Percentiles rank a stretch among this genome's conserved stretches.
Evolutionary conservation across 495 filamentous ascomycete species (phyloP).

Genomic region (Oidiodendron maius): DNA sequence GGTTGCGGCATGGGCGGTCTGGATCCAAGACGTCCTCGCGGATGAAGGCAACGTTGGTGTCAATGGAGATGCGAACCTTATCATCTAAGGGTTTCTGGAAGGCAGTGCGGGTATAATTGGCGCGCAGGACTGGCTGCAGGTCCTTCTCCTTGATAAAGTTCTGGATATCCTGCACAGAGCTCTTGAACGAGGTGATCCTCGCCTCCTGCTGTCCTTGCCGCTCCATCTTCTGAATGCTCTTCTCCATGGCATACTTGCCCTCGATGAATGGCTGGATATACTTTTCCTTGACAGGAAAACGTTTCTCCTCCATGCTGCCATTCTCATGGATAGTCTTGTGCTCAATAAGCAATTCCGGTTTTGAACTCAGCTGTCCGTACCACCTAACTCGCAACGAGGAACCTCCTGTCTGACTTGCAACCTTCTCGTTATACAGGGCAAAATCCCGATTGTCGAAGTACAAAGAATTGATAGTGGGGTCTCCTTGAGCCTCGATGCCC

Average conservation of each 20-base stretch:
- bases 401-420: constrained; percentile 68
- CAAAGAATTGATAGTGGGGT: constrained; percentile 88
- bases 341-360: constrained; percentile 75
- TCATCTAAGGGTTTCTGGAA: constrained; percentile 95
- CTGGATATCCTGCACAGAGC: constrained; percentile 72
- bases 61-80: constrained; percentile 83
- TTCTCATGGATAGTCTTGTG: constrained; percentile 80
- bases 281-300: constrained; percentile 85
- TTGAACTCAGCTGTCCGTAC: constrained; percentile 77
- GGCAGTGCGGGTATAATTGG: constrained; percentile 89
- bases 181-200: constrained; percentile 61
- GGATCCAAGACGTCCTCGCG: constrained; percentile 82
- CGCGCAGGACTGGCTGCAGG: constrained; percentile 79
- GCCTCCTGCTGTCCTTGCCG: constrained; percentile 52
- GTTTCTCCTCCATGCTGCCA: constrained; percentile 67
- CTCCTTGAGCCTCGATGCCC: constrained; percentile 67
- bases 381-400: constrained; percentile 83
- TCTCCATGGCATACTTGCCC: constrained; percentile 88
- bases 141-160: constrained; percentile 69
- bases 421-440: constrained; percentile 76
- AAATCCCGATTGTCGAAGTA: constrained; percentile 92
- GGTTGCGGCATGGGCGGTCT: constrained; percentile 81
- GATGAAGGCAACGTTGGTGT: constrained; percentile 88
- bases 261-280: constrained; percentile 85
- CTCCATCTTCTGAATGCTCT: constrained; percentile 77